phyloP scores from a whole-genome alignment of 192 early-diverging fungal genomes.

The Gryganskiella cystojenkinii region DNA sequence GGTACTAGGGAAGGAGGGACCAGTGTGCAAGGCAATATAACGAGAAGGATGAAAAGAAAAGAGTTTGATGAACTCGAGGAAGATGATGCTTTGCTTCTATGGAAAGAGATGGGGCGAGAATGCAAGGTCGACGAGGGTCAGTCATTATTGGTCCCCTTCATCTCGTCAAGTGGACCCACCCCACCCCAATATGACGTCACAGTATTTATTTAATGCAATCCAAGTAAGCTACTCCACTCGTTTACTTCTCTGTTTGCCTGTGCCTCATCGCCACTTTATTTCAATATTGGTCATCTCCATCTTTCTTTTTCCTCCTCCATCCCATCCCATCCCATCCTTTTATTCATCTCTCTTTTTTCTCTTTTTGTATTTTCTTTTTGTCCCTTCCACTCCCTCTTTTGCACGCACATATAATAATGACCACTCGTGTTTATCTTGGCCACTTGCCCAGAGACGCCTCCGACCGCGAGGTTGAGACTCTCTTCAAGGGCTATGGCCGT shows the following conservation, averaged over 20 bases:
- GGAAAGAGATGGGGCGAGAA: background rate
- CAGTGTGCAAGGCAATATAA: too few relatives aligned
- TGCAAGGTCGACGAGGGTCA: too few relatives aligned
- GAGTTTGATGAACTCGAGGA: background rate
- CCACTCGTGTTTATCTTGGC: constrained; percentile 78
- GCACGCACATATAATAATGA: constrained; percentile 21
- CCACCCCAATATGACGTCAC: too few relatives aligned
- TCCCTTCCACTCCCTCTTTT: background rate
- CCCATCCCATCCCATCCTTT: background rate
- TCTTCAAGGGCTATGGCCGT: constrained; percentile 84
- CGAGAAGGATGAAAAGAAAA: background rate
- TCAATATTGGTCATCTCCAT: background rate
- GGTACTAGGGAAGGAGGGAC: background rate
- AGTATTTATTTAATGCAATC: too few relatives aligned
- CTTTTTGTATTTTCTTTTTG: background rate
- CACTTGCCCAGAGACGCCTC: constrained; percentile 86
- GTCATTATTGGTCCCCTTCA: too few relatives aligned
- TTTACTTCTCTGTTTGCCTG: too few relatives aligned
- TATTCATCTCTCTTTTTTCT: background rate
- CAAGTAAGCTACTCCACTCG: too few relatives aligned
- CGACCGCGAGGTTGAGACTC: constrained; percentile 85
- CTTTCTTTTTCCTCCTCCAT: background rate
- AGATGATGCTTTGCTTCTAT: background rate
- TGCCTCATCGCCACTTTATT: background rate
- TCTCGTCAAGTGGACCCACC: too few relatives aligned